Evolutionary conservation across 2,329 filamentous ascomycete genomes (phyloP).

Genomic region (Hymenoscyphus scutula): DNA sequence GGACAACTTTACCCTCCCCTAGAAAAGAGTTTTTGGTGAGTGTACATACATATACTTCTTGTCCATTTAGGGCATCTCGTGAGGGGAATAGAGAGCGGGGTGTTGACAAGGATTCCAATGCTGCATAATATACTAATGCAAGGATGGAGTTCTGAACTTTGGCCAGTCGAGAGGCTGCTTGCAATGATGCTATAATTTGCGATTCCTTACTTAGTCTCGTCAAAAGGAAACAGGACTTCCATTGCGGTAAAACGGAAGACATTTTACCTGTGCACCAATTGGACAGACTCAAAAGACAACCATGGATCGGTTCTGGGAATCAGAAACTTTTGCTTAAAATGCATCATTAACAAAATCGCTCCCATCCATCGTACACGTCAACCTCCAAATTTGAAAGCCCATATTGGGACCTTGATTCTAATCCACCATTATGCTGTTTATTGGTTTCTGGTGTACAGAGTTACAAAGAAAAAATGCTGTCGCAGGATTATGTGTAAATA

Average conservation of each 20-base stretch:
- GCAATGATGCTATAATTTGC: no score
- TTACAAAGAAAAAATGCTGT: slow-evolving; percentile 27
- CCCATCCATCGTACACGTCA: background rate
- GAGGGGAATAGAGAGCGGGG: background rate
- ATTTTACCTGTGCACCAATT: no score
- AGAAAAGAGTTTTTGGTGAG: no score
- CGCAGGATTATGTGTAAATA: slow-evolving; percentile 25
- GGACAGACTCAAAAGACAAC: no score
- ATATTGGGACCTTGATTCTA: slow-evolving; percentile 12
- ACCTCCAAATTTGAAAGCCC: background rate
- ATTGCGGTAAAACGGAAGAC: no score
- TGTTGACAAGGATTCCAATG: background rate
- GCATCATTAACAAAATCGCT: background rate
- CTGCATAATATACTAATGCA: background rate
- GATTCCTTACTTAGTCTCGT: no score
- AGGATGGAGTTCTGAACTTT: background rate
- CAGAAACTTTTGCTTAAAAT: background rate
- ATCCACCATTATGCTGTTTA: slow-evolving; percentile 31
- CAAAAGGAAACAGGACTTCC: no score
- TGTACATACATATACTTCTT: background rate
- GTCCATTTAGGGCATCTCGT: background rate
- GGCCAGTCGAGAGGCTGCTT: no score
- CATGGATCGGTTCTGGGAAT: no score
- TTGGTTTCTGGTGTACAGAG: slow-evolving; percentile 30
- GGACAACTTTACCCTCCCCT: no score